These are phyloP conservation scores for Eucalyptus lansdowneana DNA, from an alignment of 345 rosid genomes.

Conservation along the genomic window DNA sequence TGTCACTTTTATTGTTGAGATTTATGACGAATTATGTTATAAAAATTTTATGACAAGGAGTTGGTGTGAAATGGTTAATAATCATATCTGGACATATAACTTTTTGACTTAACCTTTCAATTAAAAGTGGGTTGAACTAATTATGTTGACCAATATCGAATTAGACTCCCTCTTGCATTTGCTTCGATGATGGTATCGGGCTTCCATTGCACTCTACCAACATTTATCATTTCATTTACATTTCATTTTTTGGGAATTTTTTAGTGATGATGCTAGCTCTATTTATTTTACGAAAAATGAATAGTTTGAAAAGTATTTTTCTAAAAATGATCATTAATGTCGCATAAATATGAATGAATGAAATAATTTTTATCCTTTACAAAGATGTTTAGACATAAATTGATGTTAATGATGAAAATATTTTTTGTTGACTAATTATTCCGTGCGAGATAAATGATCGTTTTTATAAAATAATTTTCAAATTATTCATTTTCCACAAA, in stretches of 20 bases:
- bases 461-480: neutral
- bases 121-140: neutral
- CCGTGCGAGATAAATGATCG: neutral
- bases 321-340: fast-evolving
- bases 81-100: neutral
- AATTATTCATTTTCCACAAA: fast-evolving
- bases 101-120: neutral
- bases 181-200: no score
- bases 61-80: neutral
- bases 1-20: neutral
- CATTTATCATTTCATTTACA: neutral
- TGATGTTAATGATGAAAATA: neutral
- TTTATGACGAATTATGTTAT: neutral
- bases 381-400: no score
- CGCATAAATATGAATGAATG: neutral
- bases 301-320: neutral
- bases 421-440: neutral
- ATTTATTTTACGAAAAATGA: neutral
- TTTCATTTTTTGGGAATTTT: neutral
- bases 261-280: neutral
- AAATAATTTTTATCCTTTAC: no score
- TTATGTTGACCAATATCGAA: neutral
- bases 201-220: neutral
- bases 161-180: neutral
- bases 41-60: neutral